Conservation (phyloP, 495 filamentous ascomycete genomes). For the Evernia prunastri region DNA sequence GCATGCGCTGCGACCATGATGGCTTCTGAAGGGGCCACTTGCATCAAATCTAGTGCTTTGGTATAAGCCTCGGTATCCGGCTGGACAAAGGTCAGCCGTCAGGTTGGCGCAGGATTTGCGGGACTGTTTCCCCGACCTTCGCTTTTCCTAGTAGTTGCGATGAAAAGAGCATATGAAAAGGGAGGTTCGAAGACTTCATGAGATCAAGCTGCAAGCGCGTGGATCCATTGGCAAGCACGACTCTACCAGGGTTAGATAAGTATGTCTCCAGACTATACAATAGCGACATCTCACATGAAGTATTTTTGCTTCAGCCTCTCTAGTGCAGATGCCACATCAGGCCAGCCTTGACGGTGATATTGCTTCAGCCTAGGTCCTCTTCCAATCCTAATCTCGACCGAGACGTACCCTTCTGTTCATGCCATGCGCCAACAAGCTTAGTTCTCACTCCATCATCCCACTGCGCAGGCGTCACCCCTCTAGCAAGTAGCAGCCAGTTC, state of each 20-base stretch:
- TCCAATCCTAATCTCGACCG: background rate
- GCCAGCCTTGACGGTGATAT: conserved; percentile 10
- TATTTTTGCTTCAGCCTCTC: conserved; percentile 13
- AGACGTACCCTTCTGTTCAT: conserved; percentile 26
- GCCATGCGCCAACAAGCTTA: conserved; percentile 16
- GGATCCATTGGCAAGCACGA: conserved; percentile 51
- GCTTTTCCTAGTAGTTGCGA: conserved; percentile 41
- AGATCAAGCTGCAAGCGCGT: conserved; percentile 51
- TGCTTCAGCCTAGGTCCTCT: background rate
- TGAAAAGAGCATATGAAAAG: conserved; percentile 48
- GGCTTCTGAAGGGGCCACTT: conserved; percentile 40
- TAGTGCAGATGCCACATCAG: conserved; percentile 9
- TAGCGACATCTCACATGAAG: background rate
- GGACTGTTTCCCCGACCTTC: background rate
- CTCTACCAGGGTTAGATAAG: background rate
- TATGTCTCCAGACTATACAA: background rate
- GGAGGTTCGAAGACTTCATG: conserved; percentile 39
- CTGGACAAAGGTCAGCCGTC: conserved; percentile 31
- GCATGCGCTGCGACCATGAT: conserved; percentile 51
- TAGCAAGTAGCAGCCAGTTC: conserved; percentile 21
- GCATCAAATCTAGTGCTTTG: conserved; percentile 40
- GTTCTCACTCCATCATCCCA: conserved; percentile 20
- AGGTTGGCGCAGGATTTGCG: background rate
- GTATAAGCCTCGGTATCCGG: conserved; percentile 41
- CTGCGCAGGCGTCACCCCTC: conserved; percentile 17